Conservation (phyloP, 2,329 filamentous ascomycete species). For the Metarhizium robertsii region DNA sequence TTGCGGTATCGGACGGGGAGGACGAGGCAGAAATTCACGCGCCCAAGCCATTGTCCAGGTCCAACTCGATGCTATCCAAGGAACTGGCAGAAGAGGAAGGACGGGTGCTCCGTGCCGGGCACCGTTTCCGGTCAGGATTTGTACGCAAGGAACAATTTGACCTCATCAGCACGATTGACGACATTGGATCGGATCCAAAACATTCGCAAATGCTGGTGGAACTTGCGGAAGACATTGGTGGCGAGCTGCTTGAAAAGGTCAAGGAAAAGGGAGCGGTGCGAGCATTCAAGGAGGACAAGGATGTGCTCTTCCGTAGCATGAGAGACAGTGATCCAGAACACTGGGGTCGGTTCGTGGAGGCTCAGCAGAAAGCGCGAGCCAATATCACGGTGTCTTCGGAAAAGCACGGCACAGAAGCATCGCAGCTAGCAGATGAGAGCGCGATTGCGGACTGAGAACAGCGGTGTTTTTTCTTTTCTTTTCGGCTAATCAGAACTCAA, state of each 20-base stretch:
- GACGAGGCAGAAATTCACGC: slow-evolving; percentile 37
- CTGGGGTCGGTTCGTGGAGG: slow-evolving; percentile 54
- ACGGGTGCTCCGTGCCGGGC: slow-evolving; percentile 43
- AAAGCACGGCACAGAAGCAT: slow-evolving; percentile 13
- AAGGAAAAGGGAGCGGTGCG: slow-evolving; percentile 49
- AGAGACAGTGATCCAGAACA: slow-evolving; percentile 56
- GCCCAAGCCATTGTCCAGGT: slow-evolving; percentile 34
- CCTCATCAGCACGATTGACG: slow-evolving; percentile 37
- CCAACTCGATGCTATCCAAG: slow-evolving; percentile 44
- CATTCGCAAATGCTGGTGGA: slow-evolving; percentile 46
- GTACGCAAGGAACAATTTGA: slow-evolving; percentile 43
- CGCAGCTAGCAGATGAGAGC: slow-evolving; percentile 24
- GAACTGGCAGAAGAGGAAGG: slow-evolving; percentile 49
- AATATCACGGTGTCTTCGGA: slow-evolving; percentile 32
- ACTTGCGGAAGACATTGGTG: slow-evolving; percentile 53
- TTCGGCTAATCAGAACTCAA: too few species aligned
- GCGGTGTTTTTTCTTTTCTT: neutral
- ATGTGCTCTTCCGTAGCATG: slow-evolving; percentile 37
- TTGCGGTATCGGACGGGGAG: slow-evolving; percentile 36
- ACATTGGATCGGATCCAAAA: slow-evolving; percentile 40
- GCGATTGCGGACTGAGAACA: slow-evolving; percentile 29
- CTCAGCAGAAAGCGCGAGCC: slow-evolving; percentile 48
- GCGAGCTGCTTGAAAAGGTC: slow-evolving; percentile 47
- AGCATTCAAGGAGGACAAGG: slow-evolving; percentile 50
- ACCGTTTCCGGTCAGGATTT: slow-evolving; percentile 46